Conservation (phyloP, 2,329 filamentous ascomycete genomes). For the Colletotrichum tanaceti region DNA sequence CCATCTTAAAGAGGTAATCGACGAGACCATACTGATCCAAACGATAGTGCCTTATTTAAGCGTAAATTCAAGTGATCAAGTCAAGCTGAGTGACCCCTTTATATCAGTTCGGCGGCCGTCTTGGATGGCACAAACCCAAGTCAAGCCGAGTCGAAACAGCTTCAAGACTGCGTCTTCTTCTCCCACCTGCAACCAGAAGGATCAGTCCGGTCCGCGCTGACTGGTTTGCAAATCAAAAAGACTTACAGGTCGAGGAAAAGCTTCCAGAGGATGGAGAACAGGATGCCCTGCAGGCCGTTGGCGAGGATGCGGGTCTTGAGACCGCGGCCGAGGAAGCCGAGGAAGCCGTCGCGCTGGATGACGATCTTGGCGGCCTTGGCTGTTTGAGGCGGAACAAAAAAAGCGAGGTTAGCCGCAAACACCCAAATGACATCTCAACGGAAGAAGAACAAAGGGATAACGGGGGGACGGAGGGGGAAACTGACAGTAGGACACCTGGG, state of each 20-base stretch:
- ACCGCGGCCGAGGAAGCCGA: constrained; percentile 58
- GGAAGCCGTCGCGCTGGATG: constrained; percentile 54
- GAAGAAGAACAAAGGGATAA: too few relatives aligned
- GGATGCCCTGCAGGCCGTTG: constrained; percentile 59
- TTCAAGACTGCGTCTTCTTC: constrained; percentile 31
- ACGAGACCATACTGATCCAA: not conserved
- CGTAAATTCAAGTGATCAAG: too few relatives aligned
- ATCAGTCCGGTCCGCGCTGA: not conserved
- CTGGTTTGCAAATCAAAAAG: not conserved
- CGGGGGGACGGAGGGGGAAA: too few relatives aligned
- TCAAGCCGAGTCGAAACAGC: not conserved
- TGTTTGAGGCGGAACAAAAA: constrained; percentile 40
- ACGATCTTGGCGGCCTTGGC: constrained; percentile 57
- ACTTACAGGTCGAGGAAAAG: constrained; percentile 61
- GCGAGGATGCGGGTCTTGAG: constrained; percentile 60
- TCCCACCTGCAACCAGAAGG: constrained; percentile 24
- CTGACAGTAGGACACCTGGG: constrained; percentile 59
- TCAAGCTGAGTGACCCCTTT: too few relatives aligned
- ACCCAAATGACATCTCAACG: too few relatives aligned
- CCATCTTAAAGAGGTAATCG: too few relatives aligned
- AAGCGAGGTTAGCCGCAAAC: not conserved
- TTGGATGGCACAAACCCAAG: not conserved
- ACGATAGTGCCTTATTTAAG: rapidly evolving
- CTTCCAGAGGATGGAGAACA: constrained; percentile 63
- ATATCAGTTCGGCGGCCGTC: too few relatives aligned